Conservation (phyloP, 73 alveolate species). For the Paramecium bursaria region DNA sequence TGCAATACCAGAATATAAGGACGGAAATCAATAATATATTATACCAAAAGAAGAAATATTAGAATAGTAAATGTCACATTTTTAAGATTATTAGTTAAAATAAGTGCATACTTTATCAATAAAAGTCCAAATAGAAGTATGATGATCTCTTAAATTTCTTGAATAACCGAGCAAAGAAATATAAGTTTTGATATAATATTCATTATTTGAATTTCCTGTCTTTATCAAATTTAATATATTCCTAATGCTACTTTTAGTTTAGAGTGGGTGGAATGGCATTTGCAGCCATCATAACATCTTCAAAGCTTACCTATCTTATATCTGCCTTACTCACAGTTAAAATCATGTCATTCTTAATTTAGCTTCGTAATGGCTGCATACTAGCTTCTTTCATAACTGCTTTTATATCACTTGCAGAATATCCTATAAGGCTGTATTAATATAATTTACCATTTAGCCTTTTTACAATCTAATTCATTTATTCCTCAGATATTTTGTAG, state of each 20-base stretch:
- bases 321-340: slow-evolving; percentile 7
- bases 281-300: slow-evolving; percentile 57
- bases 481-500: neutral
- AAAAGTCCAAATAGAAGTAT: no score
- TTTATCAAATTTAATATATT: neutral
- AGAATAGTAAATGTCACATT: no score
- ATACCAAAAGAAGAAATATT: no score
- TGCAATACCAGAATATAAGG: no score
- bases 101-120: no score
- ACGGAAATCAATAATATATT: no score
- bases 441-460: slow-evolving; percentile 38
- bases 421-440: slow-evolving; percentile 1
- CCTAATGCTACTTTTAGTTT: slow-evolving; percentile 35
- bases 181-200: no score
- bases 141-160: no score
- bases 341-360: slow-evolving; percentile 23
- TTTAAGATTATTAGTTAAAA: no score
- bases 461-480: slow-evolving; percentile 14
- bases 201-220: no score
- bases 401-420: slow-evolving; percentile 70
- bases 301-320: slow-evolving; percentile 58
- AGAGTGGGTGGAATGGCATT: slow-evolving; percentile 42
- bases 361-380: slow-evolving; percentile 64
- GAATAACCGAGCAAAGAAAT: no score
- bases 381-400: slow-evolving; percentile 69